Conservation (phyloP, 177 flowering plant species). For the Vitis hybrid region DNA sequence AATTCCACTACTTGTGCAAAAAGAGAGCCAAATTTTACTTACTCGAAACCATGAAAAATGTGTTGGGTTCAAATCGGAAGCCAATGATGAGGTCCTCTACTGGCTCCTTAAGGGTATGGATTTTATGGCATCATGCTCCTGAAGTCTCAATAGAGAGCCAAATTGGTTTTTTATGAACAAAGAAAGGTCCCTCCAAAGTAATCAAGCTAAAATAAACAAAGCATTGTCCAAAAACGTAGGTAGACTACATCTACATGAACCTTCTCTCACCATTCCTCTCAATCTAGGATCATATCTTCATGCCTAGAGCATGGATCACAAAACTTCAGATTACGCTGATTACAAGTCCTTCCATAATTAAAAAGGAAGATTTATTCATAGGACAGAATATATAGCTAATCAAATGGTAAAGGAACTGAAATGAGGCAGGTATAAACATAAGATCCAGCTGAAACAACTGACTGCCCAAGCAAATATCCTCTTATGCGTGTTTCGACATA, state of each 20-base stretch:
- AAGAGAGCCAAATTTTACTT: too few relatives aligned
- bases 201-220: not conserved
- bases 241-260: not conserved
- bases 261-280: not conserved
- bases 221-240: not conserved
- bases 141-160: not conserved
- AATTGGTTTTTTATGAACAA: not conserved
- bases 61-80: too few relatives aligned
- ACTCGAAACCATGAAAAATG: too few relatives aligned
- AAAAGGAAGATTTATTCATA: not conserved
- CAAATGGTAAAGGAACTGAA: not conserved
- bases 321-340: not conserved
- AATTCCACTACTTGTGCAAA: too few relatives aligned
- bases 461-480: not conserved
- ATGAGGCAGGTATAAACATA: not conserved
- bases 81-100: too few relatives aligned
- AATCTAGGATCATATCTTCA: not conserved
- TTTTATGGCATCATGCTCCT: not conserved
- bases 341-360: not conserved
- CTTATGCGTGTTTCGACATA: slow-evolving; percentile 23
- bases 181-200: not conserved
- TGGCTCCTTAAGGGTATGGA: too few relatives aligned
- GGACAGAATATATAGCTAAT: not conserved
- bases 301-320: not conserved
- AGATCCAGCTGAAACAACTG: not conserved